These are phyloP conservation scores for Ligustrum vulgare DNA, from an alignment of 257 asterid species.

Conservation along the genomic window DNA sequence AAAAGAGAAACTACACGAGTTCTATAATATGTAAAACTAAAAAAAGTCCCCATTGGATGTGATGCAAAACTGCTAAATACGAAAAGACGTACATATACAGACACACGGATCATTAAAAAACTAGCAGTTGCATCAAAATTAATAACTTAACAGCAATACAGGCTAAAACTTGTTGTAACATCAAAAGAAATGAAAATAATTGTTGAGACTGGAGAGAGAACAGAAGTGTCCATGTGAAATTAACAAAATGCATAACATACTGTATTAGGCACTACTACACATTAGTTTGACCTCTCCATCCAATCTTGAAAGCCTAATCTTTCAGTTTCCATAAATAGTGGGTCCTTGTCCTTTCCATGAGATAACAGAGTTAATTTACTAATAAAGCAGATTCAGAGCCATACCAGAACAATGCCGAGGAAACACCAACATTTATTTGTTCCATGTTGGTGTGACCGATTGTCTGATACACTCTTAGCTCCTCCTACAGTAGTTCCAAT, in stretches of 20 bases:
- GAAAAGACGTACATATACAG: not conserved
- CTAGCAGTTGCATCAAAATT: not conserved
- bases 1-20: conserved; percentile 34
- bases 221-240: not conserved
- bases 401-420: not conserved
- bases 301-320: not conserved
- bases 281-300: not conserved
- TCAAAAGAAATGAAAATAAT: not conserved
- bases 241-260: not conserved
- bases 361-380: not conserved
- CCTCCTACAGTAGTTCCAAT: not conserved
- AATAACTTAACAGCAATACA: not conserved
- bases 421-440: not conserved
- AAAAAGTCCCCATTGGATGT: conserved; percentile 28
- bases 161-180: not conserved
- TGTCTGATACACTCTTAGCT: not conserved
- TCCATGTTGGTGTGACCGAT: not conserved
- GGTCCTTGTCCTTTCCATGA: not conserved
- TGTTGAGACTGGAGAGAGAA: not conserved
- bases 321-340: not conserved
- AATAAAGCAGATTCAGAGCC: not conserved
- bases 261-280: not conserved
- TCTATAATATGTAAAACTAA: conserved; percentile 29
- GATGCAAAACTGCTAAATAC: not conserved
- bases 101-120: not conserved